Evolutionary conservation across 2,329 filamentous ascomycete species (phyloP).

Genomic region (Trichoderma arundinaceum): DNA sequence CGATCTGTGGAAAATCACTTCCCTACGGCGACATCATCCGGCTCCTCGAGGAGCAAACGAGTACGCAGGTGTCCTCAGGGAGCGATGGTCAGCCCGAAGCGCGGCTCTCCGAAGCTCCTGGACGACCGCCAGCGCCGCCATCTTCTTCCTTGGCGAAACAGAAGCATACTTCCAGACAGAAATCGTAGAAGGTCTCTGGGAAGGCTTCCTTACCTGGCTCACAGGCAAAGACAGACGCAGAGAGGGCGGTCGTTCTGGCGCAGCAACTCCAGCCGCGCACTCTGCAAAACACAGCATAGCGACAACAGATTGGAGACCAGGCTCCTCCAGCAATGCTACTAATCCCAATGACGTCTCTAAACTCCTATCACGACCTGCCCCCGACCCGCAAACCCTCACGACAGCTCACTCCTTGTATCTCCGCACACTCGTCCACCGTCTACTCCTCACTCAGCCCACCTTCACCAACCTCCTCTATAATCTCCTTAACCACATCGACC

Average conservation of each 20-base stretch:
- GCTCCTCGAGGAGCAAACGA: conserved; percentile 67
- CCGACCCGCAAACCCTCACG: conserved; percentile 85
- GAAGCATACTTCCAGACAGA: conserved; percentile 90
- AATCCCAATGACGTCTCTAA: conserved; percentile 3
- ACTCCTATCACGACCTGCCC: conserved; percentile 41
- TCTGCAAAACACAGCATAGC: conserved; percentile 1
- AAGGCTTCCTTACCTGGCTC: conserved; percentile 79
- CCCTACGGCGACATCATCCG: conserved; percentile 77
- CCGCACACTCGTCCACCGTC: conserved; percentile 65
- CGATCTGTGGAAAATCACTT: conserved; percentile 84
- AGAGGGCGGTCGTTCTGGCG: conserved; percentile 36
- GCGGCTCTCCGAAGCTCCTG: conserved; percentile 79
- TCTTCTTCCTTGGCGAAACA: conserved; percentile 88
- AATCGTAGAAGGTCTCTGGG: conserved; percentile 81
- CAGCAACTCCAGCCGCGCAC: conserved; percentile 36
- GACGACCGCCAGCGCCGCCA: conserved; percentile 85
- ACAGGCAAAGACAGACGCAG: conserved; percentile 50
- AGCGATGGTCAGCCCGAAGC: conserved; percentile 67
- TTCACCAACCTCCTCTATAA: conserved; percentile 71
- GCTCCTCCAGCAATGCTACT: conserved; percentile 21
- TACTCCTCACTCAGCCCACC: conserved; percentile 67
- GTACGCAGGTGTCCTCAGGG: conserved; percentile 65
- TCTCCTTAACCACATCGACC: conserved; percentile 77
- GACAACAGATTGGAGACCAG: conserved; percentile 24
- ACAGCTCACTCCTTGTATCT: conserved; percentile 81